phyloP scores from a whole-genome alignment of 2,329 filamentous ascomycete species.

The Aspergillus sp. region DNA sequence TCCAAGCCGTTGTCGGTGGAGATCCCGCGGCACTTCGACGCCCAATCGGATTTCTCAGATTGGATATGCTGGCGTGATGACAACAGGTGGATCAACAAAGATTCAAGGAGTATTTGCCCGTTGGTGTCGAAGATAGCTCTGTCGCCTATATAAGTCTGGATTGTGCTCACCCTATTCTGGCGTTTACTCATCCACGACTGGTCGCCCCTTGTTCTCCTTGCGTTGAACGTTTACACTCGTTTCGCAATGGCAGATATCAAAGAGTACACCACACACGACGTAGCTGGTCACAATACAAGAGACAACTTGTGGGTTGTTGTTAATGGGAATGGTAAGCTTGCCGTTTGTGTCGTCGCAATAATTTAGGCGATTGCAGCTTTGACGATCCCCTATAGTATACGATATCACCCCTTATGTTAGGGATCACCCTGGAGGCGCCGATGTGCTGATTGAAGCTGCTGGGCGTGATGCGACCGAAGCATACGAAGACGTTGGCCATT shows the following conservation, averaged over 20 bases:
- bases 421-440: slow-evolving; percentile 56
- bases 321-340: slow-evolving; percentile 53
- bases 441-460: slow-evolving; percentile 42
- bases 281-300: slow-evolving; percentile 51
- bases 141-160: background rate
- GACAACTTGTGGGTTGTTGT: slow-evolving; percentile 57
- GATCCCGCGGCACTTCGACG: too few species aligned
- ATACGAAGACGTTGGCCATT: slow-evolving; percentile 48
- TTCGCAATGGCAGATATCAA: slow-evolving; percentile 10
- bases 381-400: slow-evolving; percentile 48
- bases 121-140: background rate
- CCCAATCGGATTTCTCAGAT: background rate
- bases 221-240: background rate
- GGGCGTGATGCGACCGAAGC: slow-evolving; percentile 44
- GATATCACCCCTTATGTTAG: slow-evolving; percentile 58
- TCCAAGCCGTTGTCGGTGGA: background rate
- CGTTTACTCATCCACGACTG: too few species aligned
- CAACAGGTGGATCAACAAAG: background rate
- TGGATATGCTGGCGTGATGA: background rate
- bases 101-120: background rate
- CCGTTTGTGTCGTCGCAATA: too few species aligned
- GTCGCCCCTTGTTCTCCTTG: too few species aligned
- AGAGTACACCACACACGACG: slow-evolving; percentile 29
- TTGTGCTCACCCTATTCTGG: too few species aligned
- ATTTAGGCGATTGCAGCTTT: background rate